Percentiles rank a stretch among this genome's conserved stretches.
Conservation (phyloP, 2,329 filamentous ascomycete species). For the Phyllosticta citribraziliensis region DNA sequence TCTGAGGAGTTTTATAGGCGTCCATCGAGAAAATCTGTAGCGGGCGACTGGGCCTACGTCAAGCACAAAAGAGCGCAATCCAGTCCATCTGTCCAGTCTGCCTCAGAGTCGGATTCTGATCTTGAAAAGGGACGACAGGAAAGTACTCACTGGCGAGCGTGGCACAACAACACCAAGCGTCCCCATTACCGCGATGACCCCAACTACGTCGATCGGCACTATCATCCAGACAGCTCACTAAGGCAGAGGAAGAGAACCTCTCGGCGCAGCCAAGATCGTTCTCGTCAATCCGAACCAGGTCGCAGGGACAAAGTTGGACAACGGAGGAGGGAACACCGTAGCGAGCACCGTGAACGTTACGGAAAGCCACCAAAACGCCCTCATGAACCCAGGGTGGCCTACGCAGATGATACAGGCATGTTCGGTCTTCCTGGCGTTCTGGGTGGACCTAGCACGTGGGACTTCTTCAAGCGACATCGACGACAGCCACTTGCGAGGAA, state of each 20-base stretch:
- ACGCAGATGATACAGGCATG: neutral
- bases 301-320: conserved; percentile 2
- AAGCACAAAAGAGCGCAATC: neutral
- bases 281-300: conserved; percentile 15
- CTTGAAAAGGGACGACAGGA: conserved; percentile 2
- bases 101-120: neutral
- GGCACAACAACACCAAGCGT: conserved; percentile 3
- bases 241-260: neutral
- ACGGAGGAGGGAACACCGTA: conserved; percentile 1
- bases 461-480: conserved; percentile 33
- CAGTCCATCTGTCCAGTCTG: neutral
- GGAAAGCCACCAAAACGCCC: conserved; percentile 11
- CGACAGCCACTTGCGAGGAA: conserved; percentile 61
- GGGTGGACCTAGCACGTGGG: neutral
- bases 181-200: neutral
- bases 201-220: neutral
- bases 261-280: neutral
- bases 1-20: conserved; percentile 5
- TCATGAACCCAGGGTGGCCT: conserved; percentile 12
- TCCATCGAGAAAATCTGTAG: conserved; percentile 14
- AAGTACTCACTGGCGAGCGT: conserved; percentile 5
- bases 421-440: neutral
- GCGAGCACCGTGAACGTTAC: neutral
- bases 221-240: neutral
- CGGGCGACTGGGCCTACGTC: conserved; percentile 23